Conservation (phyloP, 2,329 filamentous ascomycete genomes). For the Gremmenia infestans region DNA sequence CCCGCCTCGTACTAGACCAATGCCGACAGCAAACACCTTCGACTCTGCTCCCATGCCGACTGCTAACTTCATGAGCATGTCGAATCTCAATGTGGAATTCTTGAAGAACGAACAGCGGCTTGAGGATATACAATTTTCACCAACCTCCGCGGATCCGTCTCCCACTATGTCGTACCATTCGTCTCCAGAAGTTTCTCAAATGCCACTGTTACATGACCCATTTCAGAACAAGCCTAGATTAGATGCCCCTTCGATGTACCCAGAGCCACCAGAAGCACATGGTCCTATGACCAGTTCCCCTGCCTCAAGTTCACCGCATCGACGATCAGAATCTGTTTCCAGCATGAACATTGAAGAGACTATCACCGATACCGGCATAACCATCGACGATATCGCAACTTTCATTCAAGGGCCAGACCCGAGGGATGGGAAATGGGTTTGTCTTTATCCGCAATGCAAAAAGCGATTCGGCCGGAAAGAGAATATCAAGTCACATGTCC, state of each 20-base stretch:
- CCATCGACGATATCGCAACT: slow-evolving; percentile 73
- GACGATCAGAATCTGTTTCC: slow-evolving; percentile 53
- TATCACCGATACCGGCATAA: slow-evolving; percentile 76
- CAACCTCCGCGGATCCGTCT: slow-evolving; percentile 32
- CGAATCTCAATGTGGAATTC: slow-evolving; percentile 40
- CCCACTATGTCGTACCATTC: slow-evolving; percentile 46
- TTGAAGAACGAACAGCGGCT: slow-evolving; percentile 32
- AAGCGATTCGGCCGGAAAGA: slow-evolving; percentile 96
- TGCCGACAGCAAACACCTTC: slow-evolving; percentile 41
- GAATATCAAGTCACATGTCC: slow-evolving; percentile 97
- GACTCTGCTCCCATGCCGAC: slow-evolving; percentile 51
- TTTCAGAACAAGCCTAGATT: slow-evolving; percentile 43
- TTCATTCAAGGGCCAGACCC: slow-evolving; percentile 70
- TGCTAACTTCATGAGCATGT: slow-evolving; percentile 51
- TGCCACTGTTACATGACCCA: slow-evolving; percentile 38
- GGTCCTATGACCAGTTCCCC: slow-evolving; percentile 17
- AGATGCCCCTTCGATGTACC: slow-evolving; percentile 21
- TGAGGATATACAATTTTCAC: slow-evolving; percentile 24
- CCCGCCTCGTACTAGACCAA: slow-evolving; percentile 47
- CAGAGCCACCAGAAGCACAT: slow-evolving; percentile 11
- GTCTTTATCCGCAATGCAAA: slow-evolving; percentile 70
- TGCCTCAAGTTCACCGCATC: slow-evolving; percentile 36
- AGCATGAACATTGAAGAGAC: slow-evolving; percentile 61
- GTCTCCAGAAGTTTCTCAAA: slow-evolving; percentile 47
- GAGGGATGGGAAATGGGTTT: slow-evolving; percentile 73